Percentiles rank a stretch among this genome's conserved stretches.
phyloP scores from a whole-genome alignment of 2,329 filamentous ascomycete species.

The Colletotrichum sp. region DNA sequence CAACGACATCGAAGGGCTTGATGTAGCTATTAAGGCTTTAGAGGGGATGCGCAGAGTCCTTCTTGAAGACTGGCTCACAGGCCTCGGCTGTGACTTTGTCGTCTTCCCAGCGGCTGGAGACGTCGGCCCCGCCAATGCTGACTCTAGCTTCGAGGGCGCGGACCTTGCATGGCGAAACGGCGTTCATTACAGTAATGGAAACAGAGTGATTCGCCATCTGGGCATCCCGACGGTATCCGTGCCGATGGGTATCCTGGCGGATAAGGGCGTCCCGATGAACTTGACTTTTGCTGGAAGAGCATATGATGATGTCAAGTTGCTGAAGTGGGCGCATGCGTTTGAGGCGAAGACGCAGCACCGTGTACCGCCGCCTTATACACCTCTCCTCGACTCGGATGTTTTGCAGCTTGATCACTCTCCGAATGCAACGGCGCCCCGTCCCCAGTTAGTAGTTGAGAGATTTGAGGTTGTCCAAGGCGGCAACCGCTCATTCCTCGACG shows the following conservation, averaged over 20 bases:
- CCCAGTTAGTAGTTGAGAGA: background rate
- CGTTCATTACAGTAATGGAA: background rate
- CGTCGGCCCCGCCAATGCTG: background rate
- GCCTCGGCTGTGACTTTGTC: background rate
- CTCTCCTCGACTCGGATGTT: background rate
- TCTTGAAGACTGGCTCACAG: background rate
- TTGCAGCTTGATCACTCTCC: accelerated
- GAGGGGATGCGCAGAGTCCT: background rate
- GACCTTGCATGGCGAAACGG: background rate
- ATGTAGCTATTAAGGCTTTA: background rate
- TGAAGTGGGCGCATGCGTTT: background rate
- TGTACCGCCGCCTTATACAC: background rate
- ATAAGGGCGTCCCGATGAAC: background rate
- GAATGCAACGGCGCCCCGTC: accelerated
- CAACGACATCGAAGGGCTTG: background rate
- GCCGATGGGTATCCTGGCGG: background rate
- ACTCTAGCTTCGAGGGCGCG: background rate
- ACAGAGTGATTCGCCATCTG: background rate
- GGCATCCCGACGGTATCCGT: background rate
- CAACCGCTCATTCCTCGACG: accelerated
- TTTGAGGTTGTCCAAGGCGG: background rate
- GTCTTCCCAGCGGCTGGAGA: background rate
- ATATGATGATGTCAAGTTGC: background rate
- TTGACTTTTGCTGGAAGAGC: background rate
- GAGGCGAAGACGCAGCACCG: background rate